Conservation (phyloP, 139 green algal species). For the Auxenochlorella pyrenoidosa region DNA sequence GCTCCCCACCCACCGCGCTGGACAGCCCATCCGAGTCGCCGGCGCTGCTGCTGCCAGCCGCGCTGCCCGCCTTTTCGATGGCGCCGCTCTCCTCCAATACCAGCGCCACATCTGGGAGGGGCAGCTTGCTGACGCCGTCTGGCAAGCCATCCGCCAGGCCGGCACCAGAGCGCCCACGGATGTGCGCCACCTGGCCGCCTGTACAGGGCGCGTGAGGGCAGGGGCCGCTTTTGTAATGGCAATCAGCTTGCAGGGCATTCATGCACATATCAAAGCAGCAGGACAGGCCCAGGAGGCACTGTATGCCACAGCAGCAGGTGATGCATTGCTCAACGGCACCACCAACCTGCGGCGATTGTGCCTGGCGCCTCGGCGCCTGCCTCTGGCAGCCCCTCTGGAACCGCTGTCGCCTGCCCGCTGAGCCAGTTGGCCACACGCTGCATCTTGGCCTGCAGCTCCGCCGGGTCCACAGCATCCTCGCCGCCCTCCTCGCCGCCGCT, state of each 20-base stretch:
- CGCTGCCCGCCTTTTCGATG: neutral
- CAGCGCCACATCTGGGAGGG: neutral
- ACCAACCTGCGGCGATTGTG: neutral
- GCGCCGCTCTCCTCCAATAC: neutral
- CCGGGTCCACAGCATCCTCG: neutral
- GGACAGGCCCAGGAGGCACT: neutral
- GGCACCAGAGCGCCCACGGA: neutral
- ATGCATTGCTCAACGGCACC: neutral
- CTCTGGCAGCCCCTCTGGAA: neutral
- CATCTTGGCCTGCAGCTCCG: slow-evolving; percentile 24
- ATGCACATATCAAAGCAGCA: too few relatives aligned
- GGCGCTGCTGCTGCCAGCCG: neutral
- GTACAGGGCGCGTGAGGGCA: too few relatives aligned
- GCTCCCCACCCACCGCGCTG: neutral
- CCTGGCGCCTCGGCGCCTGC: neutral
- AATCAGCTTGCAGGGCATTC: too few relatives aligned
- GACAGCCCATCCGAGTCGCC: neutral
- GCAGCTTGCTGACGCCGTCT: neutral
- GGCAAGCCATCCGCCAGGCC: neutral
- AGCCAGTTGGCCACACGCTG: slow-evolving; percentile 2
- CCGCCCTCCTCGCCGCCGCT: neutral
- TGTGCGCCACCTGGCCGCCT: neutral
- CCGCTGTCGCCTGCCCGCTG: neutral
- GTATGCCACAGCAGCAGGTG: neutral
- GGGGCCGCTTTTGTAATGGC: too few relatives aligned